Base-by-base conservation (phyloP, 257 asterid species). In the Solanum chilense region DNA sequence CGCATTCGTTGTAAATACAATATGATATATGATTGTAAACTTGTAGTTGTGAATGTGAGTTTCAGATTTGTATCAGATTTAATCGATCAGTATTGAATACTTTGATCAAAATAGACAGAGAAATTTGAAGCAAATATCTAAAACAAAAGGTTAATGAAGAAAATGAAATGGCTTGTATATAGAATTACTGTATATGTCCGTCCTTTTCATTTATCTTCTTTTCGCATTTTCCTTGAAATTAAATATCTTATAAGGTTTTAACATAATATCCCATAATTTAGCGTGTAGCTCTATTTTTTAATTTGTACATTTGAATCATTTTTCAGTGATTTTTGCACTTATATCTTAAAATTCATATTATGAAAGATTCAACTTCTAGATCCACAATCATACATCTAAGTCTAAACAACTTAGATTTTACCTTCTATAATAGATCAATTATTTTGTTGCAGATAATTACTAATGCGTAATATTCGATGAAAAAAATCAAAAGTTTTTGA, bases 331-430 rank as follows among this genome's bases (percentile, higher is more conserved):
- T n/a, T 62, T 64, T 64, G 8, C 31, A 25, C 5, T 0, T 1
- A 3, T 64, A 12, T 25, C 18, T 12, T 25, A 12, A 64, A 64
- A 1, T 64, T n/a, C 12, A 64, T 9, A 64, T 64, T 27, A 64
- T 12, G 9, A 64, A n/a, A 0, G 3, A 64, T 25, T 2, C 35
- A 25, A 64, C 7, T 3, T 64, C 0, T 64, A 64, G 12, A 64
- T 25, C 4, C 2, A n/a, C 8, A 12, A 0, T 3, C 2, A 3
- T 64, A 1, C 9, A 64, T 27, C 18, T 11, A 12, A 64, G 16
- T 64, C 14, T 3, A 5, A 62, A 5, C 16, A 62, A 62, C 9
- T 62, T 9, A 4, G 6, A 23, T 15, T 37, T 74, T n/a, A 25
- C 23, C 29, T 42, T 3, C 33, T 42, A n/a, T 42, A n/a, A 44